Evolutionary conservation across 2,329 filamentous ascomycete species (phyloP).

Genomic region (Fusarium pseudonygamai): DNA sequence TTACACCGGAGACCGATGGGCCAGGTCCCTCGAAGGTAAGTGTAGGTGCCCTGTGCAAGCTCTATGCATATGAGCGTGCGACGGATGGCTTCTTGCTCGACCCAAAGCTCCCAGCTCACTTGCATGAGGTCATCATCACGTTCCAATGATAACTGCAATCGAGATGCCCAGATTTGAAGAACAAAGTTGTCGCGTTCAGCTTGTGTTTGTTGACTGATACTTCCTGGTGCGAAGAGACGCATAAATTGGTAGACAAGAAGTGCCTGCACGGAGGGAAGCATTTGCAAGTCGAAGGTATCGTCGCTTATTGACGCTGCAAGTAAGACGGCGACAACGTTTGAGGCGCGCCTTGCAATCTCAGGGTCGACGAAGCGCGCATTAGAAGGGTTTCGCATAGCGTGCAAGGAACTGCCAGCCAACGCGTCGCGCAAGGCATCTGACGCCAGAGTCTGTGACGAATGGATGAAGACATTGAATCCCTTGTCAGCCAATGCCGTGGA

Average conservation of each 20-base stretch:
- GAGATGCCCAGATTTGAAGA: neutral
- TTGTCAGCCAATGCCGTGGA: neutral
- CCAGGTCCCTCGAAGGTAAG: neutral
- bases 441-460: neutral
- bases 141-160: neutral
- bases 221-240: neutral
- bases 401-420: neutral
- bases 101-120: neutral
- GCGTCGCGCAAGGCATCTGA: neutral
- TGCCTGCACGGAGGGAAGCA: neutral
- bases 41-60: neutral
- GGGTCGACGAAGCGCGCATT: neutral
- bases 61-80: neutral
- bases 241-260: neutral
- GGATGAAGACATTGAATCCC: neutral
- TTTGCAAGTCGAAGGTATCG: rapidly evolving
- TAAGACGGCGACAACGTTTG: neutral
- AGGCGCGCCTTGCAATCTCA: neutral
- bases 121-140: rapidly evolving
- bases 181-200: neutral
- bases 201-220: neutral
- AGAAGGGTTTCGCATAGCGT: neutral
- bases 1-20: neutral
- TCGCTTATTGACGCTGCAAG: neutral
- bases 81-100: neutral